These are phyloP conservation scores for Colletotrichum viniferum DNA, from an alignment of 2,329 filamentous ascomycete species.

Conservation along the genomic window DNA sequence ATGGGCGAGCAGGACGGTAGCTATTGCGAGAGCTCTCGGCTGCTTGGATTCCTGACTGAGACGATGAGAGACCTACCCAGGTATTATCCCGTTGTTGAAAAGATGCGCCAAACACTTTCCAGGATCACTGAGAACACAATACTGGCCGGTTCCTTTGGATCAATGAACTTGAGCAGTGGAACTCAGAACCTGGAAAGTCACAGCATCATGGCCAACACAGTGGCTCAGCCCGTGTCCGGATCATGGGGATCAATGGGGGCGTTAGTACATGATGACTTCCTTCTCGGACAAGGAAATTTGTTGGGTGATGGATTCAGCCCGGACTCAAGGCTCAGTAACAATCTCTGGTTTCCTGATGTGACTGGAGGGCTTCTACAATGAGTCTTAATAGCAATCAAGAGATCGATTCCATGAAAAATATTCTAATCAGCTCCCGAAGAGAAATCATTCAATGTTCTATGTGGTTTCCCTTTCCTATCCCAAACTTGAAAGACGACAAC, in stretches of 20 bases:
- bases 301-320: neutral
- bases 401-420: fast-evolving
- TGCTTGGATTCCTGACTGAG: neutral
- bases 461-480: neutral
- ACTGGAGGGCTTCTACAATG: neutral
- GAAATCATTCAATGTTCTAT: neutral
- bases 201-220: neutral
- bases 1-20: neutral
- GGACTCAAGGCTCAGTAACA: neutral
- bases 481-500: neutral
- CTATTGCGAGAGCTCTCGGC: neutral
- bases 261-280: neutral
- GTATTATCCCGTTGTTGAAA: neutral
- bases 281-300: neutral
- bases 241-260: neutral
- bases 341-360: neutral
- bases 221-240: neutral
- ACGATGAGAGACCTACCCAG: neutral
- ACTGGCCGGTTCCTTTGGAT: neutral
- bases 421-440: neutral
- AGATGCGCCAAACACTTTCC: neutral
- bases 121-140: neutral
- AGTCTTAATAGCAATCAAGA: neutral
- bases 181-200: neutral
- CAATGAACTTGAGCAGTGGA: neutral